These are phyloP conservation scores for Scheffersomyces parashehatae DNA, from an alignment of 1,139 yeast genomes.

Conservation along the genomic window DNA sequence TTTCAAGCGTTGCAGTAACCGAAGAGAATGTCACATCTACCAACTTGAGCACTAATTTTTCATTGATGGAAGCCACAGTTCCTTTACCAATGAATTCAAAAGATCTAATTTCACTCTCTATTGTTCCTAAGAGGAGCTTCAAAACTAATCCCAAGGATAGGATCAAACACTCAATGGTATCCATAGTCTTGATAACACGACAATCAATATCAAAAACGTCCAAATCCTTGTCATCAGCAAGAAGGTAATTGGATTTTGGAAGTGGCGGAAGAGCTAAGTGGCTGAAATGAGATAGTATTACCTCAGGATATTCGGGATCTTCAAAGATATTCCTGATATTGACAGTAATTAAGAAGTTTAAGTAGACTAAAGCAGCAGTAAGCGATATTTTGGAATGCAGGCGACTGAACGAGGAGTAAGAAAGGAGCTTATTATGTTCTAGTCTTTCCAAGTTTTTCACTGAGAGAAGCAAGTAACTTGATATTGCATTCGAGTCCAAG, in stretches of 20 bases:
- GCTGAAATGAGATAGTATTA: slow-evolving; percentile 14
- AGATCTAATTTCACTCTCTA: slow-evolving; percentile 19
- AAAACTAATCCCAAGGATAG: slow-evolving; percentile 11
- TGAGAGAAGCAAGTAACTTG: slow-evolving; percentile 6
- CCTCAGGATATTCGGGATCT: slow-evolving; percentile 15
- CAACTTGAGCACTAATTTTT: slow-evolving; percentile 15
- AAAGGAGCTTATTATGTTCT: slow-evolving; percentile 10
- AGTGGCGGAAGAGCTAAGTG: slow-evolving; percentile 29
- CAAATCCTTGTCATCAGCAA: slow-evolving; percentile 7
- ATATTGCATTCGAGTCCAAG: slow-evolving; percentile 10
- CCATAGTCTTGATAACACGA: slow-evolving; percentile 1
- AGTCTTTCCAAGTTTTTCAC: slow-evolving; percentile 6
- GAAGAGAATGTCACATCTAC: slow-evolving; percentile 19
- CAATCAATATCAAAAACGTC: slow-evolving; percentile 12
- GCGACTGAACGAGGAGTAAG: slow-evolving; percentile 22
- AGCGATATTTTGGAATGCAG: slow-evolving; percentile 28
- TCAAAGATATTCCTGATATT: slow-evolving; percentile 13
- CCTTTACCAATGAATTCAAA: slow-evolving; percentile 12
- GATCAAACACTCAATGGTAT: slow-evolving; percentile 7
- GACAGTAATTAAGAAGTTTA: slow-evolving; percentile 20
- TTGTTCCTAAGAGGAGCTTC: slow-evolving; percentile 7
- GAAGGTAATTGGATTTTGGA: slow-evolving; percentile 21
- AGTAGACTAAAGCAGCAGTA: slow-evolving; percentile 13
- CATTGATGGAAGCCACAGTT: slow-evolving; percentile 9
- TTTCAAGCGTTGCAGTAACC: slow-evolving; percentile 14